Percentiles rank a stretch among this genome's conserved stretches.
Evolutionary conservation across 1,284 basidiomycete genomes (phyloP).

Genomic region (Cryptococcus sp.): DNA sequence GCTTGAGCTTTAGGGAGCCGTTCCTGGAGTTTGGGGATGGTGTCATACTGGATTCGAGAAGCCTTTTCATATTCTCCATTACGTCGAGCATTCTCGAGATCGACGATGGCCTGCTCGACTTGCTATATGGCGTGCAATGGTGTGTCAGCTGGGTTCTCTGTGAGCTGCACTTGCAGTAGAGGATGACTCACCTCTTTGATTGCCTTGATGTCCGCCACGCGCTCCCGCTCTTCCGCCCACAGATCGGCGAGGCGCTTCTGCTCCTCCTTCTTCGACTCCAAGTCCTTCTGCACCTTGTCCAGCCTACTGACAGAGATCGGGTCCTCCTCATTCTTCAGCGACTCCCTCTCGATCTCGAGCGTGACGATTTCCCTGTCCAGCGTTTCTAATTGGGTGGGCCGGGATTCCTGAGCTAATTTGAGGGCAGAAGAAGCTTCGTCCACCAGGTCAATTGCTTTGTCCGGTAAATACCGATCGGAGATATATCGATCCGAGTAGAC

Average conservation of each 20-base stretch:
- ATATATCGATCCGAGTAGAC: constrained; percentile 81
- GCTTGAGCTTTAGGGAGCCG: constrained; percentile 64
- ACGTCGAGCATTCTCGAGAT: constrained; percentile 84
- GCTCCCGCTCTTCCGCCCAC: constrained; percentile 76
- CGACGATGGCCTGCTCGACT: constrained; percentile 80
- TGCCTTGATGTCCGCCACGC: constrained; percentile 75
- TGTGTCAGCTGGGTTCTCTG: neutral
- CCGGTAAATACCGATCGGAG: constrained; percentile 80
- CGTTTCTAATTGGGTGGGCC: constrained; percentile 80
- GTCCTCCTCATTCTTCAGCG: constrained; percentile 84
- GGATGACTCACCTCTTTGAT: constrained; percentile 58
- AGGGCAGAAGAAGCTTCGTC: constrained; percentile 87
- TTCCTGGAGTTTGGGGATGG: constrained; percentile 76
- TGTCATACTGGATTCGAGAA: constrained; percentile 75
- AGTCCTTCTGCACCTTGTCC: constrained; percentile 62
- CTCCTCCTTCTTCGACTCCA: constrained; percentile 64
- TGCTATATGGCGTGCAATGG: constrained; percentile 34
- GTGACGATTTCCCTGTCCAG: constrained; percentile 83
- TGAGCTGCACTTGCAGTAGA: neutral
- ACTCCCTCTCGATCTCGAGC: constrained; percentile 86
- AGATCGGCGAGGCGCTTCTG: constrained; percentile 65
- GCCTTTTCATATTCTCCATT: constrained; percentile 80
- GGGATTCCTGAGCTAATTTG: constrained; percentile 86
- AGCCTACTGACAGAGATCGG: constrained; percentile 74
- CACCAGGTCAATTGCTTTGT: constrained; percentile 81